A percentile compares a stretch with the other conserved stretches of the same genome.
phyloP scores from a whole-genome alignment of 83 land plant species.

The Thuja plicata region DNA sequence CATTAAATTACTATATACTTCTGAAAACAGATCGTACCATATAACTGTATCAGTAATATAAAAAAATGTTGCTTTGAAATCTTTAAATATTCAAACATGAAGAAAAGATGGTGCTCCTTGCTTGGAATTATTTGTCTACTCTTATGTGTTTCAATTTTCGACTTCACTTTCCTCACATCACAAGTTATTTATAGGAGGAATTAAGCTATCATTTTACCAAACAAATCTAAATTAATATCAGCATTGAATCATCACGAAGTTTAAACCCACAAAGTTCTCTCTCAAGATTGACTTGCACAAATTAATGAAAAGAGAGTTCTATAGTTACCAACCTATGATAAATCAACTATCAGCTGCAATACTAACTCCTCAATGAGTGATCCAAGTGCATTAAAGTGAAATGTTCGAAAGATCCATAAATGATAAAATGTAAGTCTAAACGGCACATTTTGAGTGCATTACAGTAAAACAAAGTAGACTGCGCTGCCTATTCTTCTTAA shows the following conservation, averaged over 20 bases:
- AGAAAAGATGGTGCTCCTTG: background rate
- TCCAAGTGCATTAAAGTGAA: background rate
- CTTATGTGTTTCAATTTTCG: background rate
- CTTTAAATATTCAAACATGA: background rate
- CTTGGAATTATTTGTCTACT: background rate
- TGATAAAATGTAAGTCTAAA: background rate
- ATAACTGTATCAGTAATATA: background rate
- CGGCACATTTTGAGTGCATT: background rate
- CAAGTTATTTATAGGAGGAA: background rate
- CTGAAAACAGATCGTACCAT: background rate
- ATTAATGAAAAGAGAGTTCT: background rate
- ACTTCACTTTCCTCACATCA: background rate
- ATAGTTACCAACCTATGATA: background rate
- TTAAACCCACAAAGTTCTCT: background rate
- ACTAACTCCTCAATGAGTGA: background rate
- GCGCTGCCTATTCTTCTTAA: background rate
- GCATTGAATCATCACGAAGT: background rate
- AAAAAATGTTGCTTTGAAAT: background rate
- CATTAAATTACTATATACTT: background rate
- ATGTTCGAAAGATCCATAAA: background rate
- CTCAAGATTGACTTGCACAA: slow-evolving; percentile 7
- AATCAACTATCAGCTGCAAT: background rate
- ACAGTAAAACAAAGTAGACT: background rate
- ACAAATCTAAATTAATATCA: background rate
- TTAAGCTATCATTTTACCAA: background rate